Evolutionary conservation across 192 early-diverging fungal genomes (phyloP), one percentile per base, ranked within the genome.

Genomic region (Coemansia sp.): DNA sequence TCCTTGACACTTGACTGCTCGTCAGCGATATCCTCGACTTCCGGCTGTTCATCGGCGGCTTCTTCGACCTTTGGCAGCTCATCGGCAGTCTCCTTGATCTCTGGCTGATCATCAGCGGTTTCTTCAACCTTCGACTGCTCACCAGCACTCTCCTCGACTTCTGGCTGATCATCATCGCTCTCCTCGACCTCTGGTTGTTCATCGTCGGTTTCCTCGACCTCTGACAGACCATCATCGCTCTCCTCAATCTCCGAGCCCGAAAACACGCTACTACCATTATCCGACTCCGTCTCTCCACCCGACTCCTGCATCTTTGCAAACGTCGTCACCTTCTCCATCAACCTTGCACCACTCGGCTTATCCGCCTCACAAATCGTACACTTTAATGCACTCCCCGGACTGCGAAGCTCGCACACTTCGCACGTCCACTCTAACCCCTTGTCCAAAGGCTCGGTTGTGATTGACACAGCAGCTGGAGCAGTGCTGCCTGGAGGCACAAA

Each of bases 301-400:
- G 47, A n/a, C 5, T 17, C 47, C 47, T 8, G 19, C 47, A 8
- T 19, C n/a, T 19, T 15, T 19, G 12, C 47, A 49, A 32, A 8
- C 47, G 6, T 22, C 47, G 6, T n/a, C 15, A 19, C 19, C 17
- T 49, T n/a, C 47, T 8, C n/a, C 47, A 19, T 5, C 47, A 49
- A 19, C 47, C 19, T 24, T 8, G 52, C 52, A 8, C 23, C 27
- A 32, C 23, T 23, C 6, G 78, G 58, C 25, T 65, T 74, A 4
- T 59, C 38, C 2, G 59, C 52, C 14, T 81, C 78, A 29, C 78
- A 81, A 0, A 75, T 56, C 3, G 25, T 49, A 38, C 78, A 81
- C 25, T 55, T 51, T 5, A 19, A 35, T 12, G 67, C 65, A 5
- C 7, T 10, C 17, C 25, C 12, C 0, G 65, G 57, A 47, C 51